A percentile compares a stretch with the other conserved stretches of the same genome.
phyloP scores from a whole-genome alignment of 2,329 filamentous ascomycete genomes.

The Aspergillus fumigatiaffinis region DNA sequence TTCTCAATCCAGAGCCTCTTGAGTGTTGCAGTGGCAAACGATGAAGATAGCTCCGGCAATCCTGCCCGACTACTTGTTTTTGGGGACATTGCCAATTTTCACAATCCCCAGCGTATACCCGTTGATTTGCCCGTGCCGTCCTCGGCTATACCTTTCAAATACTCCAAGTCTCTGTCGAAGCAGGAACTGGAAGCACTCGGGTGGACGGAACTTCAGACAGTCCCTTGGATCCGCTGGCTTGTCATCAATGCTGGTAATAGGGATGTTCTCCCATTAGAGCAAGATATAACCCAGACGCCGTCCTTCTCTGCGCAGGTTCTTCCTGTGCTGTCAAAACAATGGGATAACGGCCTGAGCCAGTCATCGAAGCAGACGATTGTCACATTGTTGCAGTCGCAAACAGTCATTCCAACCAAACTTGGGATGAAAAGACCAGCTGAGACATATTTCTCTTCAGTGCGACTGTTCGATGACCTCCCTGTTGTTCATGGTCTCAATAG shows the following conservation, averaged over 20 bases:
- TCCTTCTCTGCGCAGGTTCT: slow-evolving; percentile 75
- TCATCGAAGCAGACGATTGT: slow-evolving; percentile 63
- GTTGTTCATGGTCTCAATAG: slow-evolving; percentile 70
- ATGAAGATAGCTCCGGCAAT: slow-evolving; percentile 55
- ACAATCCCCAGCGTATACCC: slow-evolving; percentile 74
- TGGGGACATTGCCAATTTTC: slow-evolving; percentile 68
- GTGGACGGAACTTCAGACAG: slow-evolving; percentile 79
- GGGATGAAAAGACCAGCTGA: slow-evolving; percentile 84
- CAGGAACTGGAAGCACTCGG: slow-evolving; percentile 73
- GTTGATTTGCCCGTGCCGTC: slow-evolving; percentile 75
- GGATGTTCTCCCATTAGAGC: slow-evolving; percentile 53
- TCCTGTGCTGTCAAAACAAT: slow-evolving; percentile 78
- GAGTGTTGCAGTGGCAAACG: slow-evolving; percentile 60
- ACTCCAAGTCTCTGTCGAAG: slow-evolving; percentile 66
- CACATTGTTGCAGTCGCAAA: slow-evolving; percentile 60
- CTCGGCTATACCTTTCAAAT: slow-evolving; percentile 77
- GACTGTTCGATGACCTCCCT: slow-evolving; percentile 89
- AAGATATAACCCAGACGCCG: slow-evolving; percentile 67
- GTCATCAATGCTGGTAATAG: slow-evolving; percentile 62
- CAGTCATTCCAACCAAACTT: slow-evolving; percentile 82
- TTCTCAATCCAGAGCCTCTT: slow-evolving; percentile 66
- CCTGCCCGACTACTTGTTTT: slow-evolving; percentile 72
- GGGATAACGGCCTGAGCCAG: slow-evolving; percentile 68
- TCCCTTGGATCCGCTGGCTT: slow-evolving; percentile 80
- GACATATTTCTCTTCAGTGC: slow-evolving; percentile 90